A percentile compares a stretch with the other conserved stretches of the same genome.
Evolutionary conservation across 768 basidiomycete species (phyloP).

Genomic region (Pleurotus giganteus): DNA sequence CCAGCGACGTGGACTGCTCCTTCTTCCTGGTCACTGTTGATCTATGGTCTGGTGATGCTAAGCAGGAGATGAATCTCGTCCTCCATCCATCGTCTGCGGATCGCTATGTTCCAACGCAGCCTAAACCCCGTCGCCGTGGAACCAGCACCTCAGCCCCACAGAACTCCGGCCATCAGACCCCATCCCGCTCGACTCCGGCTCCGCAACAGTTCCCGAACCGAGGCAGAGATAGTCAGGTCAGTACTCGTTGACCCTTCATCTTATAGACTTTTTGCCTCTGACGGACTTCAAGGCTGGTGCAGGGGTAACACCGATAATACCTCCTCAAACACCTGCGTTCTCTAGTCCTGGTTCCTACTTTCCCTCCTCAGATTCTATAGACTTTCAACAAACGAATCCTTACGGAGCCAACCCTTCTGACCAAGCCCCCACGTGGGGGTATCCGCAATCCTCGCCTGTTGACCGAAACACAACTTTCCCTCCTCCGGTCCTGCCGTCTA

Average conservation of each 20-base stretch:
- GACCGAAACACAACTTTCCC: conserved; percentile 48
- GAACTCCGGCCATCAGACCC: conserved; percentile 44
- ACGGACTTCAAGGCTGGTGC: conserved; percentile 6
- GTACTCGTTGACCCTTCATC: conserved; percentile 8
- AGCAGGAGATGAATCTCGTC: conserved; percentile 85
- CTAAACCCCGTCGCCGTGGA: conserved; percentile 42
- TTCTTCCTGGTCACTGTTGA: conserved; percentile 94
- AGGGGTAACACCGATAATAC: conserved; percentile 11
- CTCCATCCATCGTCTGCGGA: conserved; percentile 81
- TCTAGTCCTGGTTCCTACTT: conserved; percentile 9
- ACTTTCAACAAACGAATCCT: conserved; percentile 38
- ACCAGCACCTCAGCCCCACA: conserved; percentile 35
- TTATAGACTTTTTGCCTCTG: not conserved
- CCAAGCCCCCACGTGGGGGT: conserved; percentile 55
- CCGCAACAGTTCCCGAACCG: conserved; percentile 37
- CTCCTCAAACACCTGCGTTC: conserved; percentile 10
- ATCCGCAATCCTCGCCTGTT: conserved; percentile 36
- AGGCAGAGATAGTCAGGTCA: conserved; percentile 42
- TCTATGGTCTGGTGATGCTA: conserved; percentile 83
- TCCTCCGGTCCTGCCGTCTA: conserved; percentile 51
- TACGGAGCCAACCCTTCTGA: conserved; percentile 43
- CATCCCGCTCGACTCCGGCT: conserved; percentile 45
- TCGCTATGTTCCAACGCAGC: conserved; percentile 58
- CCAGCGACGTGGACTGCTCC: conserved; percentile 79
- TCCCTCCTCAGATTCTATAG: conserved; percentile 31